A percentile compares a stretch with the other conserved stretches of the same genome.
These are phyloP conservation scores for Pyrenochaeta sp. DNA, from an alignment of 2,329 filamentous ascomycete genomes.

Conservation along the genomic window DNA sequence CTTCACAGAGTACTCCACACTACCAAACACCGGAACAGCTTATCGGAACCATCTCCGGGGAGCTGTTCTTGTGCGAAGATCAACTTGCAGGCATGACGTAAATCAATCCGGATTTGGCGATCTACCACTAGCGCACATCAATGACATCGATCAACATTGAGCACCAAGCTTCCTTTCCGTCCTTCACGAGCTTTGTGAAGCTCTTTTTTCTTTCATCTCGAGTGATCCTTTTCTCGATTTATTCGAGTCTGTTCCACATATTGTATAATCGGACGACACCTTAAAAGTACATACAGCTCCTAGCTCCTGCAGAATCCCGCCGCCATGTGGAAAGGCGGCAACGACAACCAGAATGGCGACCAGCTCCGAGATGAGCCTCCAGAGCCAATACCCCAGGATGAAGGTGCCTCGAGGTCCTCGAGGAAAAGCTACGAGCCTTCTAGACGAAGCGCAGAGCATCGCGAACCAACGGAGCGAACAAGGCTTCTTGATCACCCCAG, in stretches of 20 bases:
- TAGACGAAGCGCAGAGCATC: slow-evolving; percentile 36
- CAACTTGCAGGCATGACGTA: slow-evolving; percentile 22
- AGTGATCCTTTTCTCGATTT: background rate
- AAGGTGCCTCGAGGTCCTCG: slow-evolving; percentile 33
- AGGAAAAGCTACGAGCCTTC: slow-evolving; percentile 38
- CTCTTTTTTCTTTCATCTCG: background rate
- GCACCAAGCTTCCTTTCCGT: slow-evolving; percentile 4
- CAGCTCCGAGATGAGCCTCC: slow-evolving; percentile 31
- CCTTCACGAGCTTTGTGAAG: slow-evolving; percentile 12
- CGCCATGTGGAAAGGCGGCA: slow-evolving; percentile 62
- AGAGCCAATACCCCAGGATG: slow-evolving; percentile 25
- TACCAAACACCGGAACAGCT: too few relatives aligned
- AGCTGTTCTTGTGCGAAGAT: too few relatives aligned
- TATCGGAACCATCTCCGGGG: too few relatives aligned
- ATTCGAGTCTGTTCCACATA: too few relatives aligned
- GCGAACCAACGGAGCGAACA: slow-evolving; percentile 66
- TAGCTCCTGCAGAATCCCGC: slow-evolving; percentile 29
- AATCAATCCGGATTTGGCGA: slow-evolving; percentile 19
- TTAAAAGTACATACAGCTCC: too few relatives aligned
- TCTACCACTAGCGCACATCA: slow-evolving; percentile 27
- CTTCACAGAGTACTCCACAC: too few relatives aligned
- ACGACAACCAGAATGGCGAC: slow-evolving; percentile 52
- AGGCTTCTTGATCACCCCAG: slow-evolving; percentile 67
- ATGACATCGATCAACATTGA: slow-evolving; percentile 19
- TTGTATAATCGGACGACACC: too few relatives aligned